A percentile compares a stretch with the other conserved stretches of the same genome.
Evolutionary conservation across 495 filamentous ascomycete genomes (phyloP).

Genomic region (Xylaria palmicola): DNA sequence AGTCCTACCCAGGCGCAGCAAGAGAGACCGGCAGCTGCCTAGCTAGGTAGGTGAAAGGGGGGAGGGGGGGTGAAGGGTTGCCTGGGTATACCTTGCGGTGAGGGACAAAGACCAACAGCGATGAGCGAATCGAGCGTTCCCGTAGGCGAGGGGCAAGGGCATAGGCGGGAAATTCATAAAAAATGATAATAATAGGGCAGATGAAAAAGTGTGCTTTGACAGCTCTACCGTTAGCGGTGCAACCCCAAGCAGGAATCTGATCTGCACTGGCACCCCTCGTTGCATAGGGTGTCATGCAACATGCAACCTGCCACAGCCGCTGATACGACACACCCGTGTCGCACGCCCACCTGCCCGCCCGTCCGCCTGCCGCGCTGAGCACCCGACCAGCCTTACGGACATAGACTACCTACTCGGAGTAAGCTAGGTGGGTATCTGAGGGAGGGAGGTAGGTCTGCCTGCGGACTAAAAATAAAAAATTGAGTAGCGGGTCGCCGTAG

Average conservation of each 20-base stretch:
- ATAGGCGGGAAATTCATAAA: no score
- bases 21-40: neutral
- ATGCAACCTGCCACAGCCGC: slow-evolving; percentile 3
- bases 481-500: neutral
- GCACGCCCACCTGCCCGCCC: no score
- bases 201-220: slow-evolving; percentile 2
- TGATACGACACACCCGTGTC: slow-evolving; percentile 1
- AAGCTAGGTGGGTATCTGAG: no score
- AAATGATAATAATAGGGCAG: neutral
- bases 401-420: no score
- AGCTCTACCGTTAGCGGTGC: neutral
- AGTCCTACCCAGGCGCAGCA: neutral
- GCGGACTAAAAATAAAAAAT: neutral
- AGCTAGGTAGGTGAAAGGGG: slow-evolving; percentile 1
- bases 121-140: neutral
- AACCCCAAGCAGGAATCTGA: slow-evolving; percentile 14
- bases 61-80: neutral
- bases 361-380: no score
- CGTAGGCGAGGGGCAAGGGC: no score
- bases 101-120: neutral
- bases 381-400: slow-evolving; percentile 14
- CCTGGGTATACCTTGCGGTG: no score
- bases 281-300: neutral
- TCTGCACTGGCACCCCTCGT: slow-evolving; percentile 2
- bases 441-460: neutral